A percentile compares a stretch with the other conserved stretches of the same genome.
Evolutionary conservation across 2,329 filamentous ascomycete genomes (phyloP).

Genomic region (Stagonosporopsis cucurbitacearum): DNA sequence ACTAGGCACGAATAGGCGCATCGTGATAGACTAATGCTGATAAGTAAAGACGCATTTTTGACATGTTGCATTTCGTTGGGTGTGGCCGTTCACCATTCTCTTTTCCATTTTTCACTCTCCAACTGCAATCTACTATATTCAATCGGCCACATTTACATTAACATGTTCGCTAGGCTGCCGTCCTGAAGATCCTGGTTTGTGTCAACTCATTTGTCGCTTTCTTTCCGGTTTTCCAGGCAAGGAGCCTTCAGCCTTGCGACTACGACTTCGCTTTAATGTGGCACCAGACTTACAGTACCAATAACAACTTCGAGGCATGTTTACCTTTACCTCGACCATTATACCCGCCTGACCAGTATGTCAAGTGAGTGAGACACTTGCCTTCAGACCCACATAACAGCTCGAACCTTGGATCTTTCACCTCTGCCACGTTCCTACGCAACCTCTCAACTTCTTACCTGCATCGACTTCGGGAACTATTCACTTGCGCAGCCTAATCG

Average conservation of each 20-base stretch:
- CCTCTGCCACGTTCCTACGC: neutral
- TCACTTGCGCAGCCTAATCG: neutral
- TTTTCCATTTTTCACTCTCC: neutral
- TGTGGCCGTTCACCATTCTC: neutral
- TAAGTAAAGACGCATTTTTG: neutral
- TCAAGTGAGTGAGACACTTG: slow-evolving; percentile 2
- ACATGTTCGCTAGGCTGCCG: neutral
- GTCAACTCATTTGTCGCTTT: too few relatives aligned
- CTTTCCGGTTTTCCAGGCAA: neutral
- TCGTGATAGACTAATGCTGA: slow-evolving; percentile 4
- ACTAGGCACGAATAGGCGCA: slow-evolving; percentile 19
- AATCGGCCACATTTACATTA: neutral
- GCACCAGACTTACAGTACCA: neutral
- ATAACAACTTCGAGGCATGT: neutral
- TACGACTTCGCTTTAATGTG: neutral
- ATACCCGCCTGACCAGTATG: neutral
- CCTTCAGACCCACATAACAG: neutral
- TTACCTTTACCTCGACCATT: slow-evolving; percentile 5
- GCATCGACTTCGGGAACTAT: neutral
- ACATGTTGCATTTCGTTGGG: neutral
- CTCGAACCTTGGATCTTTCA: neutral
- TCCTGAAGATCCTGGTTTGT: too few relatives aligned
- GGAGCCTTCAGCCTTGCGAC: neutral
- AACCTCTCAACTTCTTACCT: neutral
- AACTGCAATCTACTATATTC: neutral